phyloP scores from a whole-genome alignment of 2,329 filamentous ascomycete species.

The Teratosphaeria viscida region DNA sequence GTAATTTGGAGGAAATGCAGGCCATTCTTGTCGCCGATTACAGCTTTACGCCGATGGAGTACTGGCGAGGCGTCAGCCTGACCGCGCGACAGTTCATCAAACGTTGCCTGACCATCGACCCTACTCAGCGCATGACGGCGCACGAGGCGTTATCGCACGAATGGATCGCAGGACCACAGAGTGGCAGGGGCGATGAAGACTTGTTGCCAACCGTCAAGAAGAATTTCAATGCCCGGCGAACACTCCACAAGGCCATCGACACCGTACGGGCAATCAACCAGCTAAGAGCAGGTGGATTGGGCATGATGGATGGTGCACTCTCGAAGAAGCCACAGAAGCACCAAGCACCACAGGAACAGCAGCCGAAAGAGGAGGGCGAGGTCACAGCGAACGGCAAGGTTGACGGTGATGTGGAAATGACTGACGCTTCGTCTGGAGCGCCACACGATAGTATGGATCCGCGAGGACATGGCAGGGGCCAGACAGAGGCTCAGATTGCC shows the following conservation, averaged over 20 bases:
- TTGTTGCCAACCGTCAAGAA: constrained; percentile 57
- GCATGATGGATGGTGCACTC: constrained; percentile 53
- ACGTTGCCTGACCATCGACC: constrained; percentile 83
- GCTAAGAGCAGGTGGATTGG: constrained; percentile 47
- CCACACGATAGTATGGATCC: constrained; percentile 39
- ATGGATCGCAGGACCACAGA: constrained; percentile 49
- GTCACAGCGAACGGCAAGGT: constrained; percentile 10
- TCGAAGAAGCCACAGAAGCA: constrained; percentile 41
- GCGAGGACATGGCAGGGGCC: constrained; percentile 48
- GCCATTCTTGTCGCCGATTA: constrained; percentile 96
- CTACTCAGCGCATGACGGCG: constrained; percentile 76
- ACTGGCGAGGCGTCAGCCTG: constrained; percentile 88
- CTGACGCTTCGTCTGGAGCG: constrained; percentile 27
- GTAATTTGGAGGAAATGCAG: constrained; percentile 98
- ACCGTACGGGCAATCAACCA: constrained; percentile 60
- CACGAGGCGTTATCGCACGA: constrained; percentile 60
- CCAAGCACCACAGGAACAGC: constrained; percentile 4
- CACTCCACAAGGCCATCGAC: constrained; percentile 57
- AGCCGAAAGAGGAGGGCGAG: constrained; percentile 15
- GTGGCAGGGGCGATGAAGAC: constrained; percentile 40
- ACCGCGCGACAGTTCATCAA: constrained; percentile 83
- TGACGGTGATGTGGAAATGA: constrained; percentile 25
- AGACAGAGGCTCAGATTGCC: constrained; percentile 52
- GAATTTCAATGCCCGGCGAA: constrained; percentile 58
- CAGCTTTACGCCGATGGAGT: constrained; percentile 84